A percentile compares a stretch with the other conserved stretches of the same genome.
Conservation (phyloP, 768 basidiomycete genomes). For the Serpula lacrymans region DNA sequence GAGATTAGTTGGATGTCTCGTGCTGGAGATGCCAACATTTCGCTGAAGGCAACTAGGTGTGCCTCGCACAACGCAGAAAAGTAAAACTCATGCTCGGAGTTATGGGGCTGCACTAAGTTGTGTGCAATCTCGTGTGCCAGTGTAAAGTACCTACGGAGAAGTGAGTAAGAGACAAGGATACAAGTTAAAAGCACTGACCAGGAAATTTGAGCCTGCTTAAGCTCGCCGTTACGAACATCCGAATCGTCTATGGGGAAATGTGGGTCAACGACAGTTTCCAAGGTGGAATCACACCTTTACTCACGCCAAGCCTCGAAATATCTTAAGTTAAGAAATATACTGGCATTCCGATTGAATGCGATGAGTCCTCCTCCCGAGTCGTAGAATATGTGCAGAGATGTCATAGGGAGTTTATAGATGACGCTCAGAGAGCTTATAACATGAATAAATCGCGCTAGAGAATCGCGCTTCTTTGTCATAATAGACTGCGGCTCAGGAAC, state of each 20-base stretch:
- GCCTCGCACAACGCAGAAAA: constrained; percentile 88
- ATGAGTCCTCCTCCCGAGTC: constrained; percentile 79
- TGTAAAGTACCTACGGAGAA: constrained; percentile 69
- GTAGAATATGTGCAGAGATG: constrained; percentile 83
- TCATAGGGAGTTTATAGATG: constrained; percentile 71
- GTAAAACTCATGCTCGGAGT: constrained; percentile 92
- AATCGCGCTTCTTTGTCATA: constrained; percentile 49
- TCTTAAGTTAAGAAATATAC: constrained; percentile 84
- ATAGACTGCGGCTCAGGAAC: constrained; percentile 48
- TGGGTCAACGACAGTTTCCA: neutral
- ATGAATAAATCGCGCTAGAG: constrained; percentile 69
- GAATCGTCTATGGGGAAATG: constrained; percentile 53
- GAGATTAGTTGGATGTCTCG: neutral
- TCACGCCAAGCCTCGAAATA: constrained; percentile 87
- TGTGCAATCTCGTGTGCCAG: constrained; percentile 93
- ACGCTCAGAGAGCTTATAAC: constrained; percentile 61
- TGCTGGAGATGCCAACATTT: constrained; percentile 24
- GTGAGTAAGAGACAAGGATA: constrained; percentile 1
- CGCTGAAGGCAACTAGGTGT: constrained; percentile 42
- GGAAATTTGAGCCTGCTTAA: constrained; percentile 69
- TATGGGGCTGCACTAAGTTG: constrained; percentile 83
- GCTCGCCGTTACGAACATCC: constrained; percentile 52
- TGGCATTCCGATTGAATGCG: constrained; percentile 90
- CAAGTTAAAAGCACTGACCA: constrained; percentile 46
- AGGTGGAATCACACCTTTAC: constrained; percentile 25